phyloP scores from a whole-genome alignment of 2,329 filamentous ascomycete species.

The Neoscytalidium dimidiatum region DNA sequence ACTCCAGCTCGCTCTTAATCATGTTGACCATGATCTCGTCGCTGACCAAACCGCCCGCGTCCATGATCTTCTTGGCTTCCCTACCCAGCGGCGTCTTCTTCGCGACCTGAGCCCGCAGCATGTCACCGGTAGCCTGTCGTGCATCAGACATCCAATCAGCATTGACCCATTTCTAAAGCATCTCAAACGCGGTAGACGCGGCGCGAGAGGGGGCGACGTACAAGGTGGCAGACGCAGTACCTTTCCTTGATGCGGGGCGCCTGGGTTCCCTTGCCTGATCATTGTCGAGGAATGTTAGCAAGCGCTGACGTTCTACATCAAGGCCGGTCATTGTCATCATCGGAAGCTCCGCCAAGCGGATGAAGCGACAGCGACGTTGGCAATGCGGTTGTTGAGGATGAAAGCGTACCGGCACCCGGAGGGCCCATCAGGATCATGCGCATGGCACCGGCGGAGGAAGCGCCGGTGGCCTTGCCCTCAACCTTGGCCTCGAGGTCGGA shows the following conservation, averaged over 20 bases:
- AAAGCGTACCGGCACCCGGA: conserved; percentile 82
- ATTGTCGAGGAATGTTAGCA: conserved; percentile 28
- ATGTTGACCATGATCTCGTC: conserved; percentile 99
- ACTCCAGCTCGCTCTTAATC: conserved; percentile 96
- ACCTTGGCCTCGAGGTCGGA: conserved; percentile 77
- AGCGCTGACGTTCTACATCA: conserved; percentile 13
- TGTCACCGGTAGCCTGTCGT: conserved; percentile 89
- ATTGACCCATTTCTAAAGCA: not conserved
- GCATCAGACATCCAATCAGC: conserved; percentile 21
- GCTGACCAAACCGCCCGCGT: conserved; percentile 93
- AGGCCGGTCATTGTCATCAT: not conserved
- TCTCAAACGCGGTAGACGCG: not conserved
- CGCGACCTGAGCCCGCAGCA: conserved; percentile 96
- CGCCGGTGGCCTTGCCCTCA: conserved; percentile 46
- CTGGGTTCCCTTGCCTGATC: conserved; percentile 93
- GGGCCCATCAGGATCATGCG: conserved; percentile 98
- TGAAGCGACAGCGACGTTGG: not conserved
- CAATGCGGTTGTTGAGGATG: conserved; percentile 4
- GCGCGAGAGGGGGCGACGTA: conserved; percentile 51
- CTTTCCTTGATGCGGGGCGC: conserved; percentile 98
- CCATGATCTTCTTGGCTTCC: conserved; percentile 99
- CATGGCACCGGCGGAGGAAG: conserved; percentile 57
- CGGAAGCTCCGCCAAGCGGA: not conserved
- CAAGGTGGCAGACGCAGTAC: conserved; percentile 95
- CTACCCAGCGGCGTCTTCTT: conserved; percentile 94